These are phyloP conservation scores for Boletus fagicola DNA, from an alignment of 768 basidiomycete species.

Conservation along the genomic window DNA sequence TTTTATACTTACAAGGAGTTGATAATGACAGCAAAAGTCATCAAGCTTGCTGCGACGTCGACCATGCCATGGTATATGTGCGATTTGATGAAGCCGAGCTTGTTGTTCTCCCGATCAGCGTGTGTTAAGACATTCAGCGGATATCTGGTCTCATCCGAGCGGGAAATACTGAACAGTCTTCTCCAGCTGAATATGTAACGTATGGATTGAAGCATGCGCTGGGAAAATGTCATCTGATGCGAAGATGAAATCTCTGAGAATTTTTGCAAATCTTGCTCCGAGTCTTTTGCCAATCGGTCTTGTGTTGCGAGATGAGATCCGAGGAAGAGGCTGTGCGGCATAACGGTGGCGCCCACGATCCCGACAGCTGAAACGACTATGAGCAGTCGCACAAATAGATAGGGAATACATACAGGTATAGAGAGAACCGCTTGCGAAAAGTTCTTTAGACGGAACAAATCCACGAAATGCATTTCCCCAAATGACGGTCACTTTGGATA, in stretches of 20 bases:
- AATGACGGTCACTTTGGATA: constrained; percentile 64
- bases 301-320: constrained; percentile 86
- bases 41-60: constrained; percentile 65
- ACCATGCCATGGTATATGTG: constrained; percentile 66
- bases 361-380: constrained; percentile 52
- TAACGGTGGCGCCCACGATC: constrained; percentile 81
- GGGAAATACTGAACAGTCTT: constrained; percentile 27
- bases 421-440: constrained; percentile 55
- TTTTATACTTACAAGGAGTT: constrained; percentile 64
- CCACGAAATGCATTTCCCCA: constrained; percentile 77
- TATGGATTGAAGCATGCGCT: constrained; percentile 13
- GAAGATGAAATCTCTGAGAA: constrained; percentile 1
- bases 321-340: constrained; percentile 92
- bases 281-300: constrained; percentile 53
- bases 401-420: constrained; percentile 57
- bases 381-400: constrained; percentile 9
- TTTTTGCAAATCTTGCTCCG: constrained; percentile 20
- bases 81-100: constrained; percentile 51
- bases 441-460: constrained; percentile 66
- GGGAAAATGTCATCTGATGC: constrained; percentile 23
- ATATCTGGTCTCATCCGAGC: constrained; percentile 19
- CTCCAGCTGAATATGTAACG: constrained; percentile 9
- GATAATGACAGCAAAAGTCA: constrained; percentile 85
- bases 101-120: constrained; percentile 55
- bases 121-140: constrained; percentile 41